Percentiles rank a stretch among this genome's conserved stretches.
phyloP scores from a whole-genome alignment of 2,329 filamentous ascomycete species.

The Cladosporium sp. region DNA sequence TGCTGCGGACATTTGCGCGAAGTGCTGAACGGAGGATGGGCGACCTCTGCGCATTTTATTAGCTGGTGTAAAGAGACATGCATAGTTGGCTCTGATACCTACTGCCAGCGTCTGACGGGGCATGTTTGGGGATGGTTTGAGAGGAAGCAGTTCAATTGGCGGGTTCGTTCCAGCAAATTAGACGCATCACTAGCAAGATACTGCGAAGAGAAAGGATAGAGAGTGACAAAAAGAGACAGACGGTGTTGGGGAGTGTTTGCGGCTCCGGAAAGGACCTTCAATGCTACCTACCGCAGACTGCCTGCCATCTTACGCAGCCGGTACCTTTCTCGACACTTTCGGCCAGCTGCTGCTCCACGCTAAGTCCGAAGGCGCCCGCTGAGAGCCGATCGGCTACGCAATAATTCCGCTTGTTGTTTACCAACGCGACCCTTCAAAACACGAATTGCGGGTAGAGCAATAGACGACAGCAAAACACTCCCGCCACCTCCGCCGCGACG shows the following conservation, averaged over 20 bases:
- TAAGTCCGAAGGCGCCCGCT: not conserved
- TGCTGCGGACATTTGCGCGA: conserved; percentile 30
- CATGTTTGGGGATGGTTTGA: conserved; percentile 17
- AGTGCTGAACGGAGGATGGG: conserved; percentile 29
- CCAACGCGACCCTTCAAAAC: conserved; percentile 3
- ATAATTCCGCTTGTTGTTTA: conserved; percentile 6
- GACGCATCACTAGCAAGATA: too few relatives aligned
- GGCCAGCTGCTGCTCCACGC: not conserved
- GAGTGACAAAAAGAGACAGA: not conserved
- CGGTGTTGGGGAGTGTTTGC: not conserved
- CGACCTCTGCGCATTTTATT: conserved; percentile 19
- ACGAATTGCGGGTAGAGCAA: not conserved
- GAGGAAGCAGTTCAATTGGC: not conserved
- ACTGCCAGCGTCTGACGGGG: conserved; percentile 25
- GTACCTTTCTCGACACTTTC: not conserved
- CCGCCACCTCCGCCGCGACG: not conserved
- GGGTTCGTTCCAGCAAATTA: not conserved
- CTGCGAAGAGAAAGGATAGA: not conserved
- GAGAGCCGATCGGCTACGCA: not conserved
- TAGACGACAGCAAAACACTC: not conserved
- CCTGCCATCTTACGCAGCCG: not conserved
- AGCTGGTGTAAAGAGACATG: not conserved
- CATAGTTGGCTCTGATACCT: conserved; percentile 14
- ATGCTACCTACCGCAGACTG: not conserved
- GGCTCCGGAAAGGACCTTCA: not conserved